A percentile compares a stretch with the other conserved stretches of the same genome.
Evolutionary conservation across 1,284 basidiomycete species (phyloP).

Genomic region (Apiotrichum veenhuisii): DNA sequence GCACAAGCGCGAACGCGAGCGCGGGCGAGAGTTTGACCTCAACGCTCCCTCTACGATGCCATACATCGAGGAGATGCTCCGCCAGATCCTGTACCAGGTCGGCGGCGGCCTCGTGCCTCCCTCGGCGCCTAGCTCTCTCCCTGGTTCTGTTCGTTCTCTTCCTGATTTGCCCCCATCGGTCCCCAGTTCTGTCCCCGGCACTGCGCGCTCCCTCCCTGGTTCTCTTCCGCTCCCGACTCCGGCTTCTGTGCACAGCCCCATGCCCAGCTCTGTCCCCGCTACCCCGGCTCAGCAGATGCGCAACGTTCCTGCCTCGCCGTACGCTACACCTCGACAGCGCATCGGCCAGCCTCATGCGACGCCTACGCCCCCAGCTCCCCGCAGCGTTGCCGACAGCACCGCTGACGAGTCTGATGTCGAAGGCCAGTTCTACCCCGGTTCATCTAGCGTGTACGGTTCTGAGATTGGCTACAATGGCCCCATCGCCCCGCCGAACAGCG

Average conservation of each 20-base stretch:
- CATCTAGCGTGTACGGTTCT: conserved; percentile 24
- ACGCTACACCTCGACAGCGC: neutral
- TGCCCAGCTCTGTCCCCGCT: neutral
- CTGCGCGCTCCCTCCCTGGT: neutral
- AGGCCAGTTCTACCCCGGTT: conserved; percentile 33
- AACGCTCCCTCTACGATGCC: conserved; percentile 2
- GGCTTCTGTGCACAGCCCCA: neutral
- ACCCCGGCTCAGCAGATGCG: neutral
- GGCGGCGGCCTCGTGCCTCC: neutral
- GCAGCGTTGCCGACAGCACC: neutral
- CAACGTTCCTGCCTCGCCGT: neutral
- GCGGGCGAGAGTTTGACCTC: no score
- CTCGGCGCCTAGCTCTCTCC: neutral
- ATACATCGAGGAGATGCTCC: conserved; percentile 41
- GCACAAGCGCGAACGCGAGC: no score
- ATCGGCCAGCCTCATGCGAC: neutral
- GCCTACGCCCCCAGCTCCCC: neutral
- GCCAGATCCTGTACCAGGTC: conserved; percentile 25
- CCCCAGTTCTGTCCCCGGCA: neutral
- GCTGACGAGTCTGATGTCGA: conserved; percentile 12
- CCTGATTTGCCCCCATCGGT: no score
- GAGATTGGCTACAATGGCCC: conserved; percentile 11
- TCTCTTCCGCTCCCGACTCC: neutral
- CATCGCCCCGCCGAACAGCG: conserved; percentile 35
- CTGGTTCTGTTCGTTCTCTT: neutral